A percentile compares a stretch with the other conserved stretches of the same genome.
These are phyloP conservation scores for Starmerella floricola DNA, from an alignment of 805 yeast genomes.

Conservation along the genomic window DNA sequence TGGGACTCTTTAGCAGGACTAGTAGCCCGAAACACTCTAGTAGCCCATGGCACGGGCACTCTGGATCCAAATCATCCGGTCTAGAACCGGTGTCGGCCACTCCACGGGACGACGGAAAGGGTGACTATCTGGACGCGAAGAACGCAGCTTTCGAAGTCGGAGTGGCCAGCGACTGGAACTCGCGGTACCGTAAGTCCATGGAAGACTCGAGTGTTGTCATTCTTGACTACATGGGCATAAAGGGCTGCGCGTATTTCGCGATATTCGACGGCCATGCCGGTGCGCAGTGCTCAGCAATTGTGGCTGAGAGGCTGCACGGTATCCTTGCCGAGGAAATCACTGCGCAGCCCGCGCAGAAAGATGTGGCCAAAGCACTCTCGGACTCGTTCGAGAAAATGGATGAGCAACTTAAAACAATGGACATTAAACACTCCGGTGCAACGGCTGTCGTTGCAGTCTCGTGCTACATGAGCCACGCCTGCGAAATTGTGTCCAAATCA, in stretches of 20 bases:
- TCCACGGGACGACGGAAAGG: slow-evolving; percentile 13
- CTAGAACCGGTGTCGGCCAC: slow-evolving; percentile 8
- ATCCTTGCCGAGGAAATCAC: slow-evolving; percentile 37
- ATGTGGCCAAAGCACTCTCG: slow-evolving; percentile 50
- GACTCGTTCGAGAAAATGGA: slow-evolving; percentile 69
- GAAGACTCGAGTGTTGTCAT: slow-evolving; percentile 93
- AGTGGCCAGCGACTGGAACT: slow-evolving; percentile 79
- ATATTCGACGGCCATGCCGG: slow-evolving; percentile 98
- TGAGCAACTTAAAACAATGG: slow-evolving; percentile 44
- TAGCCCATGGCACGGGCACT: background rate
- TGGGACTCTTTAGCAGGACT: slow-evolving; percentile 7
- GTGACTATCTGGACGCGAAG: slow-evolving; percentile 6
- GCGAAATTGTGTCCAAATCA: slow-evolving; percentile 9
- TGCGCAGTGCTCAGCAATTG: slow-evolving; percentile 82
- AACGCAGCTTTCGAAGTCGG: slow-evolving; percentile 57
- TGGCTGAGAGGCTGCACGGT: slow-evolving; percentile 73
- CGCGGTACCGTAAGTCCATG: slow-evolving; percentile 74
- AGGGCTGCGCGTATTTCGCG: slow-evolving; percentile 90
- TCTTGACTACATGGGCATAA: slow-evolving; percentile 71
- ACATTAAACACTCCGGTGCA: slow-evolving; percentile 71
- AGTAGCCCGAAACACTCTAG: background rate
- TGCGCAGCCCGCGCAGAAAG: slow-evolving; percentile 10
- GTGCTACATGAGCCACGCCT: slow-evolving; percentile 52
- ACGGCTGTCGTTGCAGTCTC: slow-evolving; percentile 91
- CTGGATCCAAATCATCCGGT: slow-evolving; percentile 1